A percentile compares a stretch with the other conserved stretches of the same genome.
These are phyloP conservation scores for Colletotrichum sp. DNA, from an alignment of 2,329 filamentous ascomycete genomes.

Conservation along the genomic window DNA sequence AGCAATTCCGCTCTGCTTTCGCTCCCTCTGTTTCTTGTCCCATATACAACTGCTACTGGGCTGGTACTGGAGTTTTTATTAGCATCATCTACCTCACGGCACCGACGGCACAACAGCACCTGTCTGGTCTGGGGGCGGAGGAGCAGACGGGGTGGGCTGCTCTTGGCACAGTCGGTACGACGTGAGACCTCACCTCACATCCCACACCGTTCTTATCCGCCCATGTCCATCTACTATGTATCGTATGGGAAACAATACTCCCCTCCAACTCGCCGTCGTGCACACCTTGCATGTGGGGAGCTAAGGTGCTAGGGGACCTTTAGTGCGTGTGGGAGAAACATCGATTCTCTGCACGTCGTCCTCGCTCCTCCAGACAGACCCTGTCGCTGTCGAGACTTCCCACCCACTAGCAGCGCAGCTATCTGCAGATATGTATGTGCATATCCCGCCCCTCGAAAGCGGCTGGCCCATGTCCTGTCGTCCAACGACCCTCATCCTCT, in stretches of 20 bases:
- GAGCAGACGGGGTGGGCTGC: neutral
- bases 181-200: conserved; percentile 20
- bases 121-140: neutral
- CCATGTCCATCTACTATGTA: neutral
- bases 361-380: neutral
- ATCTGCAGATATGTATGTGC: conserved; percentile 23
- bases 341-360: conserved; percentile 15
- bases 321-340: conserved; percentile 20
- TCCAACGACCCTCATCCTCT: conserved; percentile 12
- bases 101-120: neutral
- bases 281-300: conserved; percentile 20
- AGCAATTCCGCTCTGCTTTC: neutral
- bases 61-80: neutral
- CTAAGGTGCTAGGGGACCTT: conserved; percentile 18
- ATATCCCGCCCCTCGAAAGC: conserved; percentile 20
- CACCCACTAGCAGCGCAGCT: conserved; percentile 16
- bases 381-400: conserved; percentile 10
- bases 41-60: neutral
- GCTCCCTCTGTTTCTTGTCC: neutral
- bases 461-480: conserved; percentile 8
- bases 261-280: conserved; percentile 3
- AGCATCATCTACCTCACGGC: neutral
- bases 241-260: conserved; percentile 6
- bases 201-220: conserved; percentile 16
- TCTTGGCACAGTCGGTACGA: conserved; percentile 12